Conservation (phyloP, 345 rosid genomes). For the Populus tremula region DNA sequence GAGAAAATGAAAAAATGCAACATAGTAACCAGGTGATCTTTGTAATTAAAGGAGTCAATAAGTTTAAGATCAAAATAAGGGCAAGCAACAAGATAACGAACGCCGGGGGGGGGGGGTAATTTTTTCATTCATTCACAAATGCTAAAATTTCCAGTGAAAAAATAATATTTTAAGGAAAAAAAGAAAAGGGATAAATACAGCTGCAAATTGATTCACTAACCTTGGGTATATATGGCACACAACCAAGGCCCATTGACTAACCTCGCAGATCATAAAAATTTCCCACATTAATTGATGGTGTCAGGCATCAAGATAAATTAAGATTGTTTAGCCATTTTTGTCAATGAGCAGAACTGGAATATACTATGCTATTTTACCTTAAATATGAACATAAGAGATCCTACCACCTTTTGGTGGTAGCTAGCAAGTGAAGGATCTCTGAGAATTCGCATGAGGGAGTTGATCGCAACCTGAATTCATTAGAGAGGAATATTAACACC, state of each 20-base stretch:
- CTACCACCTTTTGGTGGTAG: slow-evolving; percentile 96
- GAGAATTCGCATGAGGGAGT: slow-evolving; percentile 95
- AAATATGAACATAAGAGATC: slow-evolving; percentile 93
- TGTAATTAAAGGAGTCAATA: neutral
- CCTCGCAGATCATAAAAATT: slow-evolving; percentile 44
- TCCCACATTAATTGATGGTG: slow-evolving; percentile 7
- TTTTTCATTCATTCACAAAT: neutral
- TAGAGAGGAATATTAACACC: slow-evolving; percentile 17
- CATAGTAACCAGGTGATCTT: neutral
- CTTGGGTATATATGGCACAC: slow-evolving; percentile 97
- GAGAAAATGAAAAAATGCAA: neutral
- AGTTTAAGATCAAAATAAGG: neutral
- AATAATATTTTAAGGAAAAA: neutral
- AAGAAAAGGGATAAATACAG: neutral
- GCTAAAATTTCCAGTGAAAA: neutral
- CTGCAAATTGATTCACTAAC: slow-evolving; percentile 41
- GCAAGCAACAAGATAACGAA: no score
- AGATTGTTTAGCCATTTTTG: neutral
- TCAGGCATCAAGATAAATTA: slow-evolving; percentile 4
- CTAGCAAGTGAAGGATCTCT: slow-evolving; percentile 95
- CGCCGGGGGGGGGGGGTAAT: neutral
- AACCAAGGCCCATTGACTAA: slow-evolving; percentile 96
- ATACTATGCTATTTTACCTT: slow-evolving; percentile 49
- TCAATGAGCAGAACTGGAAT: neutral
- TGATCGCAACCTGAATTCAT: slow-evolving; percentile 79